Evolutionary conservation across 106 monocot genomes (phyloP).

Genomic region (Hemerocallis citrina): DNA sequence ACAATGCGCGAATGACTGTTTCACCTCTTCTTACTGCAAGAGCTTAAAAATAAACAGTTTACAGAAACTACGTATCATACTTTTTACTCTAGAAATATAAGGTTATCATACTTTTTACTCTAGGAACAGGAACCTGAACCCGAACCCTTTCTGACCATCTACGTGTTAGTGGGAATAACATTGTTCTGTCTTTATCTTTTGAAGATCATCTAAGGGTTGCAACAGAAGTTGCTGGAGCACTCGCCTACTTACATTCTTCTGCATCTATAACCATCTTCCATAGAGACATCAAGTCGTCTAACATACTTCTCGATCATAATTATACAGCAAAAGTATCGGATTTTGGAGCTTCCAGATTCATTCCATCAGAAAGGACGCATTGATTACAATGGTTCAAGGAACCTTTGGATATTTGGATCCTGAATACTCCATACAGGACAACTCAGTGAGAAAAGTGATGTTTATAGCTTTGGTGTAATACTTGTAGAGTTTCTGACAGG

Average conservation of each 20-base stretch:
- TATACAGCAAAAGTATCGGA: constrained; percentile 25
- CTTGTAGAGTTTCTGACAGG: constrained; percentile 56
- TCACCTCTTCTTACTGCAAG: too few relatives aligned
- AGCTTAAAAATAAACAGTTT: too few relatives aligned
- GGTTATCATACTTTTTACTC: too few relatives aligned
- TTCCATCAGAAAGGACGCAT: constrained; percentile 31
- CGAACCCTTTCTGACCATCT: too few relatives aligned
- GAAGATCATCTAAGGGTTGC: constrained; percentile 21
- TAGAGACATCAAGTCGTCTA: constrained; percentile 41
- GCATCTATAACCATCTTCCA: constrained; percentile 28
- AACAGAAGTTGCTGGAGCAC: constrained; percentile 27
- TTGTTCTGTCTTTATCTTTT: neutral
- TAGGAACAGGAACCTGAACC: too few relatives aligned
- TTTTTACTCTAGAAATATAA: too few relatives aligned
- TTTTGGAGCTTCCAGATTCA: constrained; percentile 40
- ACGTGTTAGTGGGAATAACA: neutral
- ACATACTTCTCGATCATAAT: constrained; percentile 26
- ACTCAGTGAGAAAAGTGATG: constrained; percentile 62
- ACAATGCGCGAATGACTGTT: too few relatives aligned
- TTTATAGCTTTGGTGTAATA: constrained; percentile 70
- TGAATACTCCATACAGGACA: constrained; percentile 67
- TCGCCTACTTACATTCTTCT: constrained; percentile 37
- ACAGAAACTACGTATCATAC: too few relatives aligned
- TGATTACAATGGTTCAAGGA: constrained; percentile 43
- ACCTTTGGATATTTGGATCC: constrained; percentile 72